Percentiles rank a stretch among this genome's conserved stretches.
Evolutionary conservation across 352 stramenopile genomes (phyloP).

Genomic region (Vaucheria bursata): DNA sequence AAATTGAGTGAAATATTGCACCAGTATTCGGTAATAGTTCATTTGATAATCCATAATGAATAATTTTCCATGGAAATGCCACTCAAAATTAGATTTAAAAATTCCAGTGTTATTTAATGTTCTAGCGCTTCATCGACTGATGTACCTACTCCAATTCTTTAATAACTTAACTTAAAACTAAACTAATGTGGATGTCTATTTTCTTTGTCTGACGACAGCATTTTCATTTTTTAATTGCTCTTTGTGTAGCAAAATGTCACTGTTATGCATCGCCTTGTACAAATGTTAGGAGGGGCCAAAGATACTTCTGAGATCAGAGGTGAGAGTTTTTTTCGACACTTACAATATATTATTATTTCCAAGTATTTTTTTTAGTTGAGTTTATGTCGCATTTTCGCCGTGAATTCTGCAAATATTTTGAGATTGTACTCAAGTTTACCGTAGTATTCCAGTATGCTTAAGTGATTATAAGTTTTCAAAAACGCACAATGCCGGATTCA

Average conservation of each 20-base stretch:
- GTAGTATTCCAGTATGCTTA: too few species aligned
- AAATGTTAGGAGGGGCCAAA: neutral
- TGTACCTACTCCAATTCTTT: neutral
- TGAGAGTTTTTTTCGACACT: too few species aligned
- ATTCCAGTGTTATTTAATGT: neutral
- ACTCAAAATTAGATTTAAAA: neutral
- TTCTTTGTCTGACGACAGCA: neutral
- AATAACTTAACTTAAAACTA: neutral
- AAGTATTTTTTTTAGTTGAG: too few species aligned
- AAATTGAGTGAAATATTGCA: neutral
- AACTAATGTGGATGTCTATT: neutral
- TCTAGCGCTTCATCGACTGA: neutral
- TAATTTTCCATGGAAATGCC: neutral
- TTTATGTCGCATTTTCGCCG: too few species aligned
- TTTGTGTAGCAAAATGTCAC: conserved; percentile 2
- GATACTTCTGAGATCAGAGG: neutral
- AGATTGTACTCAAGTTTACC: too few species aligned
- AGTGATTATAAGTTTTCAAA: too few species aligned
- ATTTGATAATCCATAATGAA: neutral
- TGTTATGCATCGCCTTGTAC: neutral
- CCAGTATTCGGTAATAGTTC: conserved; percentile 3
- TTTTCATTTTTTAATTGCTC: neutral
- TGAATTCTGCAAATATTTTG: too few species aligned
- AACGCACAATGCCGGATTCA: too few species aligned
- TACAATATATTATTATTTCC: too few species aligned